Percentiles rank a stretch among this genome's conserved stretches.
Conservation (phyloP, 2,329 filamentous ascomycete species). For the Neoascochyta sp. region DNA sequence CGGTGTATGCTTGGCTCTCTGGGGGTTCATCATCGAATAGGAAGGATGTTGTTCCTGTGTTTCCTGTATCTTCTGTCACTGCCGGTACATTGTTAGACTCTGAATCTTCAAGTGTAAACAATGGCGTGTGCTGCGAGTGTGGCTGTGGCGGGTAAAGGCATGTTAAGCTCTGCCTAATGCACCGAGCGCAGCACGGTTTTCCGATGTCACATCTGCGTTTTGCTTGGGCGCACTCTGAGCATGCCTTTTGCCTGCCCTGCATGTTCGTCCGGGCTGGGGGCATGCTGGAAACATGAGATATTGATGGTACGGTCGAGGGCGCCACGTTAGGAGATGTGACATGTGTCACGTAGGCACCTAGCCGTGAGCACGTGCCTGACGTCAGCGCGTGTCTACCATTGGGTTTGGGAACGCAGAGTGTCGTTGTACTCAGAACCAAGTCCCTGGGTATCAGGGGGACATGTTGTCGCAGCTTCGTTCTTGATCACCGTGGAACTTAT, state of each 20-base stretch:
- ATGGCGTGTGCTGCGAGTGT: constrained; percentile 1
- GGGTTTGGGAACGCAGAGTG: too few relatives aligned
- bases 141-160: constrained; percentile 46
- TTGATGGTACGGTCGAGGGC: too few relatives aligned
- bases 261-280: constrained; percentile 38
- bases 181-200: constrained; percentile 52
- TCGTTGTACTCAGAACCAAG: too few relatives aligned
- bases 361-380: too few relatives aligned
- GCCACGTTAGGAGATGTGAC: too few relatives aligned
- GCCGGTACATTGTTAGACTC: constrained; percentile 6
- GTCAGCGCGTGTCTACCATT: too few relatives aligned
- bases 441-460: too few relatives aligned
- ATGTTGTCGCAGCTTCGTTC: too few relatives aligned
- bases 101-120: not conserved
- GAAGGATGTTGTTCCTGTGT: constrained; percentile 29
- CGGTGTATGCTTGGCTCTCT: constrained; percentile 2
- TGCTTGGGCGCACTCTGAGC: constrained; percentile 53
- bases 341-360: too few relatives aligned
- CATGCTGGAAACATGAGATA: constrained; percentile 23
- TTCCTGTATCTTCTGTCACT: not conserved
- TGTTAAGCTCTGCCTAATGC: constrained; percentile 45
- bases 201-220: constrained; percentile 57
- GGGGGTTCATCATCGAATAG: constrained; percentile 6
- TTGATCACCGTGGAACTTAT: too few relatives aligned
- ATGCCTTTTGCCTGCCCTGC: constrained; percentile 51